These are phyloP conservation scores for Paspalum vaginatum DNA, from an alignment of 176 grass and related monocot genomes.

Conservation along the genomic window DNA sequence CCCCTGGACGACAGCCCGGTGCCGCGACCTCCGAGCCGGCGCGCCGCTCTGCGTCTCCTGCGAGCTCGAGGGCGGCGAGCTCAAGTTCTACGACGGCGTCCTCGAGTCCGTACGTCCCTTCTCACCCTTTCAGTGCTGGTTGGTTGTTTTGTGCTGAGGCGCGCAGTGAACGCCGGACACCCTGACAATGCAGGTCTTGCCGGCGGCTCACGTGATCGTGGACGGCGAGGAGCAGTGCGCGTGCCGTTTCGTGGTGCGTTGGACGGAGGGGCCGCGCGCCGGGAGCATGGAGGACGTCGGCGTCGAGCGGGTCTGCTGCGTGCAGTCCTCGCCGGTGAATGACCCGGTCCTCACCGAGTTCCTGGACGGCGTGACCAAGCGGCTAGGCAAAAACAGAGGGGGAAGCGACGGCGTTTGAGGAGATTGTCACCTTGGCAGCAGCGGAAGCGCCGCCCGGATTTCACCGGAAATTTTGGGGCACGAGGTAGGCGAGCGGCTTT, in stretches of 20 bases:
- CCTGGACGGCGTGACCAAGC: constrained; percentile 30
- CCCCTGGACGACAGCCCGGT: constrained; percentile 46
- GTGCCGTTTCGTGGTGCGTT: constrained; percentile 43
- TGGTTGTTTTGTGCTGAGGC: background rate
- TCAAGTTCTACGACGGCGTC: constrained; percentile 50
- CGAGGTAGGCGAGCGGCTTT: background rate
- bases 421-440: background rate
- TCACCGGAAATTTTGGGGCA: background rate
- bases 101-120: constrained; percentile 42
- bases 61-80: background rate
- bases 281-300: constrained; percentile 20
- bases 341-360: constrained; percentile 38
- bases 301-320: constrained; percentile 33
- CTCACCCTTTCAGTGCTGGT: too few species aligned
- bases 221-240: constrained; percentile 45
- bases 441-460: background rate
- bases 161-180: background rate
- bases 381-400: background rate
- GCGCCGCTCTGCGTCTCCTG: constrained; percentile 46
- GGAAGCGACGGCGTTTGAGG: background rate
- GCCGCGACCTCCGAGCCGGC: constrained; percentile 44
- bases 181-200: constrained; percentile 19
- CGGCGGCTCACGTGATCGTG: constrained; percentile 12
- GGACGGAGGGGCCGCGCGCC: constrained; percentile 30
- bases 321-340: constrained; percentile 33